Percentiles rank a stretch among this genome's conserved stretches.
Evolutionary conservation across 495 filamentous ascomycete genomes (phyloP).

Genomic region (Parathielavia hyrcaniae): DNA sequence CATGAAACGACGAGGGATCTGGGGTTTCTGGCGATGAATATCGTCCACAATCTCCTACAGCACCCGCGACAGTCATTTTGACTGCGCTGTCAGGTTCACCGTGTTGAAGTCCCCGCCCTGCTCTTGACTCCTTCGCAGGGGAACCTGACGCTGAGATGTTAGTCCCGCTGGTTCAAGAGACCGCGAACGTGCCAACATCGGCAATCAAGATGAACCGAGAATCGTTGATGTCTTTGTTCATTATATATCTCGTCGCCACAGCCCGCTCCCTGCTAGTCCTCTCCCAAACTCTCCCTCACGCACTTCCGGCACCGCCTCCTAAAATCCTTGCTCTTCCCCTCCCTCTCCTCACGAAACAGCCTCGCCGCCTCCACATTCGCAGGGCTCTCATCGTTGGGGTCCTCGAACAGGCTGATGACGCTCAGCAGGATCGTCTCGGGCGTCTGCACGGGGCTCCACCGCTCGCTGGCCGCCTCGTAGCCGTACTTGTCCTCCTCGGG

Average conservation of each 20-base stretch:
- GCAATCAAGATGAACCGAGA: too few relatives aligned
- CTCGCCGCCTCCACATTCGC: slow-evolving; percentile 91
- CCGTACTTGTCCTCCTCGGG: slow-evolving; percentile 95
- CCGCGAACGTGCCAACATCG: too few relatives aligned
- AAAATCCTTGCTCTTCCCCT: slow-evolving; percentile 57
- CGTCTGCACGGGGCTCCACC: slow-evolving; percentile 95
- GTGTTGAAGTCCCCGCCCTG: neutral
- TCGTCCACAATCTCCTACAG: too few relatives aligned
- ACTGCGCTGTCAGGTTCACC: too few relatives aligned
- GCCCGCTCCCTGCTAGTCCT: slow-evolving; percentile 38
- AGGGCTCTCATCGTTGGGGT: slow-evolving; percentile 91
- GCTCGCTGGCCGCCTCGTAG: slow-evolving; percentile 85
- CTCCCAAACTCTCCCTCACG: slow-evolving; percentile 78
- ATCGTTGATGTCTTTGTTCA: too few relatives aligned
- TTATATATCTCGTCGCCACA: neutral
- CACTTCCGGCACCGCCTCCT: slow-evolving; percentile 67
- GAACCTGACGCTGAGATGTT: too few relatives aligned
- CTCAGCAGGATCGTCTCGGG: slow-evolving; percentile 91
- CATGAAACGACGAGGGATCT: neutral
- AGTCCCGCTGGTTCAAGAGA: too few relatives aligned
- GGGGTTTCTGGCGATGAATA: neutral
- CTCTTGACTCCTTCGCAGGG: too few relatives aligned
- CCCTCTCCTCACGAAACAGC: slow-evolving; percentile 76
- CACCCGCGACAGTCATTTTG: too few relatives aligned
- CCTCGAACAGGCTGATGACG: slow-evolving; percentile 87